Conservation (phyloP, 108 stramenopile genomes). For the Cyclotella sp. region DNA sequence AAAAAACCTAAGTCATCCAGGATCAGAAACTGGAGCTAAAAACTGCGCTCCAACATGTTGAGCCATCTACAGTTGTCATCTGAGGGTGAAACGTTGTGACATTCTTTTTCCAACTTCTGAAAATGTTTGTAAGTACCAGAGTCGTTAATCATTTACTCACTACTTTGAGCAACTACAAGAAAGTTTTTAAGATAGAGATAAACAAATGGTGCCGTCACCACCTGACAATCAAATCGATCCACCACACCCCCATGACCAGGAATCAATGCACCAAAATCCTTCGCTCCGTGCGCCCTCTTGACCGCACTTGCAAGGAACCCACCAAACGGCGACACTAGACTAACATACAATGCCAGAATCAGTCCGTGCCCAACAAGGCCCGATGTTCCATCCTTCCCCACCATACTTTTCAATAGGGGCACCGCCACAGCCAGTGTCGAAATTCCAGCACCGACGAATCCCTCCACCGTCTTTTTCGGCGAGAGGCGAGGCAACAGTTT, state of each 20-base stretch:
- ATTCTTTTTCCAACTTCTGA: too few relatives aligned
- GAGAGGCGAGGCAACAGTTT: constrained; percentile 81
- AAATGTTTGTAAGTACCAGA: neutral
- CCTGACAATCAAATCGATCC: constrained; percentile 97
- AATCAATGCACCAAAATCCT: constrained; percentile 96
- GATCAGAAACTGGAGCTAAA: too few relatives aligned
- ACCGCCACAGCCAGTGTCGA: constrained; percentile 68
- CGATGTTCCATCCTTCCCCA: constrained; percentile 16
- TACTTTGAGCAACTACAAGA: constrained; percentile 5
- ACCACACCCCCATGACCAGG: constrained; percentile 98
- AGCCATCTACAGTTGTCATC: too few relatives aligned
- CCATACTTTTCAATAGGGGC: constrained; percentile 31
- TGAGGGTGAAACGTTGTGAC: too few relatives aligned
- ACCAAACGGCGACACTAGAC: constrained; percentile 97
- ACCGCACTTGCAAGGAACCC: constrained; percentile 97
- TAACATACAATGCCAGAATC: constrained; percentile 88
- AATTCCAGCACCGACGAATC: constrained; percentile 91
- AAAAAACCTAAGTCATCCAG: too few relatives aligned
- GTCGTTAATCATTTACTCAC: neutral
- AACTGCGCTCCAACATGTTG: too few relatives aligned
- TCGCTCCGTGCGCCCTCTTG: constrained; percentile 96
- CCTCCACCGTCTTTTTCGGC: constrained; percentile 98
- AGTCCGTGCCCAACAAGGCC: constrained; percentile 63
- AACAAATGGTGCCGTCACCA: constrained; percentile 92
- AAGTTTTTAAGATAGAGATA: constrained; percentile 64